phyloP scores from a whole-genome alignment of 139 green algal genomes.

The Dunaliella primolecta region DNA sequence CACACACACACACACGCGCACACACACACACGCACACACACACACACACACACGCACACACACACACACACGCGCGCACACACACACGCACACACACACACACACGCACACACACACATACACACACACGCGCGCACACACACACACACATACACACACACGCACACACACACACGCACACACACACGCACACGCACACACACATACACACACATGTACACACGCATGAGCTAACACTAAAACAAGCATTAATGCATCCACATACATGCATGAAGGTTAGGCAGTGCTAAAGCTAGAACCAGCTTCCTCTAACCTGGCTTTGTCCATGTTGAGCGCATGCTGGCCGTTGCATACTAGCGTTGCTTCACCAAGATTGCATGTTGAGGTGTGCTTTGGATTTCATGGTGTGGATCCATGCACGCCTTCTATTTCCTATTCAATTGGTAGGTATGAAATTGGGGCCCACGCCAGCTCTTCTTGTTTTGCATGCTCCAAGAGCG shows the following conservation, averaged over 20 bases:
- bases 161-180: slow-evolving; percentile 1
- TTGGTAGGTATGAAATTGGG: too few relatives aligned
- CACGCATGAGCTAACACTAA: not conserved
- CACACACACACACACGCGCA: too few relatives aligned
- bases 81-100: not conserved
- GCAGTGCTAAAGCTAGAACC: too few relatives aligned
- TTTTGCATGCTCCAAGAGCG: too few relatives aligned
- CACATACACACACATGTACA: not conserved
- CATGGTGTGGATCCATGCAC: too few relatives aligned
- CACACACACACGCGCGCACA: not conserved
- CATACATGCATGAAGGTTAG: not conserved
- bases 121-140: not conserved
- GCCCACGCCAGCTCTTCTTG: too few relatives aligned
- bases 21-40: not conserved
- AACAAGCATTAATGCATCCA: not conserved
- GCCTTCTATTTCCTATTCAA: too few relatives aligned
- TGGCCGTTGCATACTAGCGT: not conserved
- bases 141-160: not conserved
- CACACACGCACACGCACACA: not conserved
- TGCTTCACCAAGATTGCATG: too few relatives aligned
- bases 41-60: not conserved
- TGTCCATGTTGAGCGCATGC: too few relatives aligned
- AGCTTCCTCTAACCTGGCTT: too few relatives aligned
- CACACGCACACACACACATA: not conserved
- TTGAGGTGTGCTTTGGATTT: too few relatives aligned